Base-by-base conservation (phyloP, 768 basidiomycete species). In the Mycena venus region DNA sequence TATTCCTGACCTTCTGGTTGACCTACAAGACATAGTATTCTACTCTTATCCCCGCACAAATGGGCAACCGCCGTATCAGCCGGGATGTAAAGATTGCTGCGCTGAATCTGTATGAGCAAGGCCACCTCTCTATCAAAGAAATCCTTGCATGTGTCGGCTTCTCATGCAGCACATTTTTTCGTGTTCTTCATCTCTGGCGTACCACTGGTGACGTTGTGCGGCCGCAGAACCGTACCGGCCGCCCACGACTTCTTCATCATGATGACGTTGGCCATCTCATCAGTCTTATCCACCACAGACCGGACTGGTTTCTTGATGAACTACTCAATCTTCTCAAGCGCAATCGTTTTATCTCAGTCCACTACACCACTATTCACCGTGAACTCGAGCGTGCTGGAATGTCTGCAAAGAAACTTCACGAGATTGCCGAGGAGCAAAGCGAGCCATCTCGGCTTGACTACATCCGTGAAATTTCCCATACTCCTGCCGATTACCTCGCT, bases 281-380 rank as follows among this genome's bases (percentile, higher is more conserved):
- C 0, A 34, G 47, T 1, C 73, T 82, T 9, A 55, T 79, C 17
- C 69, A 66, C 4, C 72, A 77, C 36, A 27, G 51, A 4, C 83
- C 82, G 12, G 77, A 82, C 73, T 84, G 78, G 77, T 85, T 85
- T 58, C 77, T 86, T 0, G 80, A 84, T n/a, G n/a, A n/a, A n/a
- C n/a, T n/a, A n/a, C n/a, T n/a, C n/a, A n/a, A n/a, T n/a, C n/a
- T n/a, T n/a, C n/a, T n/a, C n/a, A n/a, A n/a, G n/a, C n/a, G n/a
- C n/a, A n/a, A n/a, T n/a, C n/a, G n/a, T n/a, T n/a, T n/a, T n/a
- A n/a, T n/a, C n/a, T n/a, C n/a, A n/a, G n/a, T n/a, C n/a, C n/a
- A n/a, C n/a, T n/a, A n/a, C n/a, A n/a, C n/a, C n/a, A n/a, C n/a
- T n/a, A n/a, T n/a, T n/a, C n/a, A n/a, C n/a, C n/a, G n/a, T n/a